Conservation (phyloP, 305 asterid genomes). For the Fraxinus baroniana region DNA sequence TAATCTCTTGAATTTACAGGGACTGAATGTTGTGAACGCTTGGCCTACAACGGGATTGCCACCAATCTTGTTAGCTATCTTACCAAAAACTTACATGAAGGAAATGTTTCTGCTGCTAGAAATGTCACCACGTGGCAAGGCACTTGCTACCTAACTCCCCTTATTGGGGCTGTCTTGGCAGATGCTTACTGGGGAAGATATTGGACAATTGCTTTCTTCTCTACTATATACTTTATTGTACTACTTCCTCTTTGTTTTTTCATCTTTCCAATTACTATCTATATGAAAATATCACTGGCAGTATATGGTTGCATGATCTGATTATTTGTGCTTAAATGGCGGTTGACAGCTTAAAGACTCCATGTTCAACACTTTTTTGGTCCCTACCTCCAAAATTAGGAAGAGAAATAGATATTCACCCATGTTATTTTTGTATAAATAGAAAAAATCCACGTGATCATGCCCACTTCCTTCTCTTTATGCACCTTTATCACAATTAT, state of each 20-base stretch:
- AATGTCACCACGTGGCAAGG: conserved; percentile 97
- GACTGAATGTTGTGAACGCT: conserved; percentile 89
- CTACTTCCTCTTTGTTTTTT: conserved; percentile 17
- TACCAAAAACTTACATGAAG: conserved; percentile 77
- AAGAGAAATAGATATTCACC: conserved; percentile 6
- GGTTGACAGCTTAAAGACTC: conserved; percentile 10
- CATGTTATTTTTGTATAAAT: conserved; percentile 2
- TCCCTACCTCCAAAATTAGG: background rate
- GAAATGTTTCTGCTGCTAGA: conserved; percentile 91
- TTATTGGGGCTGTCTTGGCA: conserved; percentile 88
- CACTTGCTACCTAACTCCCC: conserved; percentile 93
- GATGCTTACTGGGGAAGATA: conserved; percentile 99
- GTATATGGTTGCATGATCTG: conserved; percentile 6
- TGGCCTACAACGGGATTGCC: conserved; percentile 93
- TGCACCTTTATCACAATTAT: conserved; percentile 5
- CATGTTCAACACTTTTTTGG: conserved; percentile 6
- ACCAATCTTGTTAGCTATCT: conserved; percentile 94
- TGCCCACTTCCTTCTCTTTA: background rate
- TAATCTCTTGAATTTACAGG: conserved; percentile 52
- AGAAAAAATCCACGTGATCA: conserved; percentile 1
- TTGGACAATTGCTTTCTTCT: conserved; percentile 96
- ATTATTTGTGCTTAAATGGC: conserved; percentile 7
- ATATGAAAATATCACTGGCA: conserved; percentile 11
- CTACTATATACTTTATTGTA: conserved; percentile 86
- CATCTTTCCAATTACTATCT: background rate